Evolutionary conservation across 73 alveolate species (phyloP).

Genomic region (Symbiodinium pilosum): DNA sequence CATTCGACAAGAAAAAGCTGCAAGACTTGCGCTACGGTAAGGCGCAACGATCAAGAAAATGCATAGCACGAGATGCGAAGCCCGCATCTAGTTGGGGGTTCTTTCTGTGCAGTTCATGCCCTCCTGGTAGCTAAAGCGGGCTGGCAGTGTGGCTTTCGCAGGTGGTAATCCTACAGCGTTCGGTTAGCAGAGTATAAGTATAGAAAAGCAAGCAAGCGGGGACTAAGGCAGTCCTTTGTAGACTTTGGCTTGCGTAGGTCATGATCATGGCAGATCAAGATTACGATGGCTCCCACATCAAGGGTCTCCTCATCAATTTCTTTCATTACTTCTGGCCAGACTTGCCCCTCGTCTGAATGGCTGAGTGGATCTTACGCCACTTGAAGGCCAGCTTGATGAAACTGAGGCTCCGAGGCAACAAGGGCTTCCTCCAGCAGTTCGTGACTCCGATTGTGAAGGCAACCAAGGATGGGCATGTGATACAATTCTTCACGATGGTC

Average conservation of each 20-base stretch:
- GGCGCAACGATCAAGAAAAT: no score
- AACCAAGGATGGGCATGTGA: conserved; percentile 90
- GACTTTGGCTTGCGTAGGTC: conserved; percentile 98
- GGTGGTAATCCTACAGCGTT: no score
- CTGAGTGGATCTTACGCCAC: neutral
- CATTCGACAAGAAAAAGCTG: conserved; percentile 46
- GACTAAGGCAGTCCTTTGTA: conserved; percentile 97
- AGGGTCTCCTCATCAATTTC: conserved; percentile 99
- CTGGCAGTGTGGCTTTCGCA: no score
- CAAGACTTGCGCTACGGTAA: conserved; percentile 37
- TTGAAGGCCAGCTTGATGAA: no score
- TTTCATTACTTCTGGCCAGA: conserved; percentile 99
- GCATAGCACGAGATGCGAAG: no score
- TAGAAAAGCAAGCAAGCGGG: conserved; percentile 98
- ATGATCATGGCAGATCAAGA: conserved; percentile 29
- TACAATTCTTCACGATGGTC: conserved; percentile 98
- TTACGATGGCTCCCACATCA: conserved; percentile 99
- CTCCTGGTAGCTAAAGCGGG: no score
- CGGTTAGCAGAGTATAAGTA: no score
- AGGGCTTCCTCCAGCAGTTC: conserved; percentile 99
- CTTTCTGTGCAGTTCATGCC: no score
- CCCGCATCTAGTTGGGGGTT: no score
- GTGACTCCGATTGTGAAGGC: conserved; percentile 99
- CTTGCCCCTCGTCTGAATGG: conserved; percentile 95
- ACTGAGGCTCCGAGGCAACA: conserved; percentile 94